Base-by-base conservation (phyloP, 2,329 filamentous ascomycete species). In the Ceratocystis papillata region DNA sequence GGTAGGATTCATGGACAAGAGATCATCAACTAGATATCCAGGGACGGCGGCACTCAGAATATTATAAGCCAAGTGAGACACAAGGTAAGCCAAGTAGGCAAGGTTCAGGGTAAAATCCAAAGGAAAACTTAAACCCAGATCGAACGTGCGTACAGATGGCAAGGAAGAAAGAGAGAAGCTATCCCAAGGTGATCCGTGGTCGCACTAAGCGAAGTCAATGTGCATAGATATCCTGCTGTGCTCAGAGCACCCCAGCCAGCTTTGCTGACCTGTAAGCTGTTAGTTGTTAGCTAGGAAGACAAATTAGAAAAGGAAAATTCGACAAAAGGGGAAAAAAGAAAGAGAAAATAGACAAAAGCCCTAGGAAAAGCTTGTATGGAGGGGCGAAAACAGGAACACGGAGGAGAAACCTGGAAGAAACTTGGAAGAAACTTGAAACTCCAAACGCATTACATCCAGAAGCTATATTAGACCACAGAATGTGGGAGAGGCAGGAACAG, bases 181-280 rank as follows among this genome's bases (percentile, higher is more conserved):
- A 59, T 59, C 55, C 55, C 15, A 59, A 59, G 30, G 55, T 37
- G 55, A 59, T 59, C 55, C 55, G 55, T 59, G 55, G 55, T 37
- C 20, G 55, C 15, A 59, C 55, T 59, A 59, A 59, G 55, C 55
- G 55, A 59, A 37, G 28, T 59, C 30, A 37, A 37, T 28, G 55
- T 59, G 48, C 48, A 53, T 53, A 53, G 48, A 53, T 53, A 53
- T 25, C 3, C 17, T n/a, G 48, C 15, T 53, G 48, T 28, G 48
- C 48, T 15, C 22, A 53, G 37, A 53, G 22, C 48, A 53, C 55
- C 33, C 55, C 25, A 15, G 55, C 55, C 7, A n/a, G 30, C 55
- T 20, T n/a, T 59, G 4, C 1, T 6, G 17, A 20, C 28, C 33
- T 59, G 28, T 37, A n/a, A 17, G 5, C 33, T 53, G 22, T 6